Evolutionary conservation across 306 rosid genomes (phyloP).

Genomic region (Quercus cerris): DNA sequence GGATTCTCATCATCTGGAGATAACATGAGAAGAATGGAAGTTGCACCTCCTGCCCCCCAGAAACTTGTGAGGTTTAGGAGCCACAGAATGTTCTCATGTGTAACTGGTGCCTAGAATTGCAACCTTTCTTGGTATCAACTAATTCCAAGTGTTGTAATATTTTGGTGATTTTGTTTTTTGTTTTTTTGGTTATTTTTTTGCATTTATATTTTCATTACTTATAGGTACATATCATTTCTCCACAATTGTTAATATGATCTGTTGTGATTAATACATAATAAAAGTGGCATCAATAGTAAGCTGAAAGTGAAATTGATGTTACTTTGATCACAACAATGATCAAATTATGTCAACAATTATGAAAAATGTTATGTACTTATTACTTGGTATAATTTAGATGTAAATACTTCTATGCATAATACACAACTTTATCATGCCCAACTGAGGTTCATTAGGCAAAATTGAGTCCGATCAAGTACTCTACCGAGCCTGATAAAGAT

Average conservation of each 20-base stretch:
- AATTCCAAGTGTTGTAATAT: background rate
- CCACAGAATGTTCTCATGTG: background rate
- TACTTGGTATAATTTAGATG: too few relatives aligned
- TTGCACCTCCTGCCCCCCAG: background rate
- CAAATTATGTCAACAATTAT: too few relatives aligned
- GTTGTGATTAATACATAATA: too few relatives aligned
- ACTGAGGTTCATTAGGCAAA: background rate
- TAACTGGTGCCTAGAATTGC: background rate
- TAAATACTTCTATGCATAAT: background rate
- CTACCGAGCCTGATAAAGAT: background rate
- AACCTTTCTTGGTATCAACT: background rate
- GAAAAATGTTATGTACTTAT: too few relatives aligned
- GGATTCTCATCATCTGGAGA: background rate
- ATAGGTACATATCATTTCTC: too few relatives aligned
- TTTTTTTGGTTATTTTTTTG: background rate
- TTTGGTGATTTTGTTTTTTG: background rate
- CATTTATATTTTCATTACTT: too few relatives aligned
- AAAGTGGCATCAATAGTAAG: too few relatives aligned
- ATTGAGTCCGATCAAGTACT: background rate
- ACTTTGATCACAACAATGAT: too few relatives aligned
- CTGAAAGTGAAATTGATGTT: too few relatives aligned
- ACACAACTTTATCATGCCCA: background rate
- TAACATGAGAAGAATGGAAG: background rate
- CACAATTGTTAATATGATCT: too few relatives aligned
- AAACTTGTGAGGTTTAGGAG: conserved; percentile 13